Evolutionary conservation across 2,329 filamentous ascomycete species (phyloP), one percentile per base, ranked within the genome.

Genomic region (Fusarium avenaceum): DNA sequence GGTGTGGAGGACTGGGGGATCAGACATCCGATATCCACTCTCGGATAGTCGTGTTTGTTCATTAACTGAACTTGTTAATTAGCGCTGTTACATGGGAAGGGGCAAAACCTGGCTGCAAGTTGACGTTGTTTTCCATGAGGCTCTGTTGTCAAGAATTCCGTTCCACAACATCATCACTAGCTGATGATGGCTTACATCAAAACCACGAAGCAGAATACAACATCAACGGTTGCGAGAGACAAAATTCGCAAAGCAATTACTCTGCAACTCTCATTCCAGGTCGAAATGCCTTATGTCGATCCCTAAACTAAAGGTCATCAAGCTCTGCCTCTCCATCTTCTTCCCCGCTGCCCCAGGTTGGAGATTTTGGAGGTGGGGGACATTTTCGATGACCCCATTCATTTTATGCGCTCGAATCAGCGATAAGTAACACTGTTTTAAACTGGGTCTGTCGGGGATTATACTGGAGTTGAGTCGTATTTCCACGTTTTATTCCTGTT

Each of bases 361-460:
- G 35, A 57, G 26, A 42, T 45, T 47, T n/a, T 48, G 42, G 33
- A 44, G 39, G 46, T 35, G 51, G 55, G 45, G 35, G 11, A 30
- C 32, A 24, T 9, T 17, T 57, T 28, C 32, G 47, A 52, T 20
- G 42, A 39, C 8, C 24, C 39, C 26, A 32, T n/a, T 24, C 47
- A 3, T 39, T 51, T 28, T 65, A 68, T 46, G 65, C 65, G 65
- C 65, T 11, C 65, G 52, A 68, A 68, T 68, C 26, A 62, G 0
- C 7, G 2, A 1, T 0, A 4, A 1, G 2, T 2, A 1, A 17
- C 1, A 17, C 32, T 10, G 4, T 9, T 51, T 35, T 35, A 24
- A 13, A 33, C 22, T 40, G 65, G 65, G 55, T 6, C 60, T 1
- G 1, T 4, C 30, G n/a, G 35, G 40, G 39, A 35, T 44, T 49